Evolutionary conservation across 208 protist genomes (phyloP).

Genomic region (Borovskyia barvae): DNA sequence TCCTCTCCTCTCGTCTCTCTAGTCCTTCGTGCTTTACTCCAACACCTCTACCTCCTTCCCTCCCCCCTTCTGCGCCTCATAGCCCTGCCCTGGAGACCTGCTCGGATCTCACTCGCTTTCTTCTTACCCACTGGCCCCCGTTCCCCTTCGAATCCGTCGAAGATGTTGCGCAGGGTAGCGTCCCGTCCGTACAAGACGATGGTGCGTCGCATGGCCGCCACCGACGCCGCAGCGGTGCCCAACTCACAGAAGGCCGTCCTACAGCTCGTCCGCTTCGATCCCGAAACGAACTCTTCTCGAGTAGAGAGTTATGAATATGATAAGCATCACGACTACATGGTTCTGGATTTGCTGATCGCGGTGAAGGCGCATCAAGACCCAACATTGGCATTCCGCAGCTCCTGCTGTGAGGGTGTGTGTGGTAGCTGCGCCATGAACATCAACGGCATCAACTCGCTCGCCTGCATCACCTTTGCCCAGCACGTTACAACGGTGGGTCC

Average conservation of each 20-base stretch:
- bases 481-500: constrained; percentile 83
- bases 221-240: constrained; percentile 33
- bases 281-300: constrained; percentile 75
- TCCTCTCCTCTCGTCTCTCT: not conserved
- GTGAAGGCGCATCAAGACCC: constrained; percentile 92
- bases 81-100: too few species aligned
- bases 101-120: not conserved
- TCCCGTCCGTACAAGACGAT: constrained; percentile 77
- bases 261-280: constrained; percentile 87
- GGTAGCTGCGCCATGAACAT: constrained; percentile 95
- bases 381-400: constrained; percentile 87
- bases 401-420: constrained; percentile 92
- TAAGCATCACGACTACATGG: constrained; percentile 92
- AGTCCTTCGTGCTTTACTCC: not conserved
- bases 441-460: constrained; percentile 92
- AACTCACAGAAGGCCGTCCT: constrained; percentile 65
- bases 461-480: constrained; percentile 87
- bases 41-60: too few species aligned
- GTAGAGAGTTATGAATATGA: constrained; percentile 91
- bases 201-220: constrained; percentile 64
- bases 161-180: constrained; percentile 74
- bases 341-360: constrained; percentile 86
- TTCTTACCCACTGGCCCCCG: not conserved
- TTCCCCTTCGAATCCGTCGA: not conserved
- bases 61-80: not conserved